A percentile compares a stretch with the other conserved stretches of the same genome.
Conservation (phyloP, 2,329 filamentous ascomycete species). For the Aspergillus sp. region DNA sequence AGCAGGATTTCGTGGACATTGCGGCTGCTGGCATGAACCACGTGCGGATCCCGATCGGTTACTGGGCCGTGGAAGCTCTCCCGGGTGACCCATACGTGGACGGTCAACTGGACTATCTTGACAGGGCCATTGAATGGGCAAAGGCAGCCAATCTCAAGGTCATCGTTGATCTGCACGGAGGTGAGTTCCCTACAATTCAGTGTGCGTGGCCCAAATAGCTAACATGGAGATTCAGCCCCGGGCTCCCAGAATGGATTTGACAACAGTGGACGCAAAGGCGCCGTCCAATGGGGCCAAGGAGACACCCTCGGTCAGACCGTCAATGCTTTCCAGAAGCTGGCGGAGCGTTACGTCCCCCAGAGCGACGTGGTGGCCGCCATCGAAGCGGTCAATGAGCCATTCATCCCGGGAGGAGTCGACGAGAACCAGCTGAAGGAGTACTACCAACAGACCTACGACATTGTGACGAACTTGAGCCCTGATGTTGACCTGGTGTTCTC, state of each 20-base stretch:
- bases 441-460: conserved; percentile 54
- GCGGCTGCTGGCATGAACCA: conserved; percentile 59
- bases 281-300: conserved; percentile 40
- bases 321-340: conserved; percentile 56
- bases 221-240: conserved; percentile 42
- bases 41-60: conserved; percentile 65
- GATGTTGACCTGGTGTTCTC: conserved; percentile 57
- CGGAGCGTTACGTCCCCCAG: conserved; percentile 55
- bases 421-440: conserved; percentile 51
- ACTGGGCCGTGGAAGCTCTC: conserved; percentile 59
- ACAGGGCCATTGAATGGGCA: conserved; percentile 60
- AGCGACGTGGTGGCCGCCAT: conserved; percentile 59
- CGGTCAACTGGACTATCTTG: conserved; percentile 59
- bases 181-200: conserved; percentile 36
- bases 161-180: conserved; percentile 67
- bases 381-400: conserved; percentile 46
- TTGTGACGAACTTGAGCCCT: conserved; percentile 44
- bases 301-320: conserved; percentile 43
- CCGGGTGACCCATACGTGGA: conserved; percentile 61
- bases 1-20: conserved; percentile 57
- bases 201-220: background rate
- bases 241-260: conserved; percentile 68
- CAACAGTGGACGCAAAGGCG: conserved; percentile 56
- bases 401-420: conserved; percentile 39
- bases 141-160: conserved; percentile 59